Evolutionary conservation across 2,329 filamentous ascomycete species (phyloP), one percentile per base, ranked within the genome.

Genomic region (Paracoccidioides lutzii): DNA sequence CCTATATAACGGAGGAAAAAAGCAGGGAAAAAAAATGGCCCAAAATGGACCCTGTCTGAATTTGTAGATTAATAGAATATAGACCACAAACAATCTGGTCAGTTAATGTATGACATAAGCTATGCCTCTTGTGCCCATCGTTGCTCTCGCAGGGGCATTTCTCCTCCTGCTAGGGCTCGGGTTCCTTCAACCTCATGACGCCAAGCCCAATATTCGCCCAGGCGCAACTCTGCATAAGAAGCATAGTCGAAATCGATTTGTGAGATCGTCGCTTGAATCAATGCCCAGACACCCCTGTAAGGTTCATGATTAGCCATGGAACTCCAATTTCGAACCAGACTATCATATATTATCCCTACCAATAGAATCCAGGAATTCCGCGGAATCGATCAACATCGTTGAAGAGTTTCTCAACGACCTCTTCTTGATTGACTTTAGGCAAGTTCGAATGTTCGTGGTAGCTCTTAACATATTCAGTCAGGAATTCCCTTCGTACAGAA

Each of bases 231-330:
- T 9, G 93, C 91, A 69, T 97, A 98, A 7, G 80, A 82, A 45
- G 89, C 88, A 68, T 98, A 98, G 72, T 98, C 90, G 67, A 98
- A 98, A 67, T 96, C 88, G 64, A 98, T 98, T 61, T 91, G 82
- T 9, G 88, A 95, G 61, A 98, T 97, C 55, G 82, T 87, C 2
- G 90, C 87, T 75, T 98, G 93, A 61, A 98, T 97, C 60, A 94
- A 75, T 6, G 90, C 87, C 93, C 93, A 98, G 57, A 96, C 89
- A 30, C 93, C 93, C 90, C 86, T 89, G 69, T 57, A 9, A 32
- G 12, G 9, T 40, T 37, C 12, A 38, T n/a, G n/a, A 14, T 46
- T 35, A 54, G 44, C 15, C 22, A 30, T 41, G 28, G 9, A 22
- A 4, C 43, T 5, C 22, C n/a, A 5, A 10, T 33, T 40, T 40